Percentiles rank a stretch among this genome's conserved stretches.
Conservation (phyloP, 495 filamentous ascomycete species). For the Rhypophila decipiens region DNA sequence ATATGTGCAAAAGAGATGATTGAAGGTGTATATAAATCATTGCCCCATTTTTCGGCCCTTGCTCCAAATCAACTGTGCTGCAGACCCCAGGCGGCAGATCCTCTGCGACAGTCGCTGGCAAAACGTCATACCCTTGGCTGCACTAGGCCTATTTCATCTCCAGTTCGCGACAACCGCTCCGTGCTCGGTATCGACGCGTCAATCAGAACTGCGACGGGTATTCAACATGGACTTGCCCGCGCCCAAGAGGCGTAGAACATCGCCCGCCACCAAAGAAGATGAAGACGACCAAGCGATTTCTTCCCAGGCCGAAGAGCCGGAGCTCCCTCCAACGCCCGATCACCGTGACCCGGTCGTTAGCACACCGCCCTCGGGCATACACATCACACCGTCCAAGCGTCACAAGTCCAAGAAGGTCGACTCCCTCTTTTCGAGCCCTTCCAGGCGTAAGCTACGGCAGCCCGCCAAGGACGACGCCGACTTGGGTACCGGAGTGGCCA, state of each 20-base stretch:
- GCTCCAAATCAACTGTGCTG: no score
- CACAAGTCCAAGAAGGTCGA: slow-evolving; percentile 38
- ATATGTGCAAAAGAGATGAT: no score
- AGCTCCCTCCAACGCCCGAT: slow-evolving; percentile 65
- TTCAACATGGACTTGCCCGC: slow-evolving; percentile 51
- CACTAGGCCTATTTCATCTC: no score
- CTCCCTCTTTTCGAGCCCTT: slow-evolving; percentile 3
- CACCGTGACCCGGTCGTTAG: slow-evolving; percentile 48
- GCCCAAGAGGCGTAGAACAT: slow-evolving; percentile 59
- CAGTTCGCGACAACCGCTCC: no score
- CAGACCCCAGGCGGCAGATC: no score
- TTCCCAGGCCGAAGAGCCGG: slow-evolving; percentile 48
- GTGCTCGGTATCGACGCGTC: no score
- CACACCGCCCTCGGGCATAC: slow-evolving; percentile 47
- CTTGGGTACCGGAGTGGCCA: background rate
- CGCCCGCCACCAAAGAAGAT: slow-evolving; percentile 39
- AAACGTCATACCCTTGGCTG: no score
- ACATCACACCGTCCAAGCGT: slow-evolving; percentile 44
- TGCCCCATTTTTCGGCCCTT: no score
- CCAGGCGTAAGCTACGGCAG: background rate
- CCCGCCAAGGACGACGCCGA: background rate
- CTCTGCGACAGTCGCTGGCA: no score
- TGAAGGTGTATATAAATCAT: no score
- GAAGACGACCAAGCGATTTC: slow-evolving; percentile 42
- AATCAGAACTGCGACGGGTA: no score